phyloP scores from a whole-genome alignment of 2,329 filamentous ascomycete genomes.

The Cordyceps tenuipes region DNA sequence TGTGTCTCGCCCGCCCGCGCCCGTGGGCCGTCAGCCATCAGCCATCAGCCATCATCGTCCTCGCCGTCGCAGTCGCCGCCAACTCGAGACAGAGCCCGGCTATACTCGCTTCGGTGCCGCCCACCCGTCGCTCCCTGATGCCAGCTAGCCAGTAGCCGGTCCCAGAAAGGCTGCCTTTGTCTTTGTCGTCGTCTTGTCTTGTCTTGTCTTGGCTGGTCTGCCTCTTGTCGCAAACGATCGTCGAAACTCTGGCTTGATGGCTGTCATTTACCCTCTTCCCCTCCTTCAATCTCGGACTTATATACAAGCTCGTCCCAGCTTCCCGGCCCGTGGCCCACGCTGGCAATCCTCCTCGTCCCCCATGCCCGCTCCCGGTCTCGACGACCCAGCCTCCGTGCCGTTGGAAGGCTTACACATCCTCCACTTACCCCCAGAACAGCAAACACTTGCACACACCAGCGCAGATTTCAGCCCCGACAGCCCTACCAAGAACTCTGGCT shows the following conservation, averaged over 20 bases:
- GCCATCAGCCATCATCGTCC: background rate
- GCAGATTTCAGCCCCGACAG: background rate
- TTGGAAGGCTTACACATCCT: constrained; percentile 10
- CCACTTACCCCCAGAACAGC: background rate
- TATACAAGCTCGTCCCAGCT: background rate
- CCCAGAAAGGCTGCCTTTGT: background rate
- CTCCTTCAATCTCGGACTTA: background rate
- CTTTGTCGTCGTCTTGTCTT: background rate
- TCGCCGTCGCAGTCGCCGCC: background rate
- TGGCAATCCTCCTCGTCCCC: constrained; percentile 2
- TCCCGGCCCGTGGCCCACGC: background rate
- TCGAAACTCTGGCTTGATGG: too few species aligned
- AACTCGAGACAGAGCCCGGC: background rate
- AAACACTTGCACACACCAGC: background rate
- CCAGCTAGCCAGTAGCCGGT: background rate
- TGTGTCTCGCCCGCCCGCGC: background rate
- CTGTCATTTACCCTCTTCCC: background rate
- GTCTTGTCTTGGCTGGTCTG: background rate
- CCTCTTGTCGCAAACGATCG: background rate
- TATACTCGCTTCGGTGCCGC: background rate
- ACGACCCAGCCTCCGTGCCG: constrained; percentile 10
- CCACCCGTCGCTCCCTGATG: background rate
- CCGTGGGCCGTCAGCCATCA: background rate
- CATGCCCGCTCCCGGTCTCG: constrained; percentile 10
- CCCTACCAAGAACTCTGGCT: constrained; percentile 13